Conservation (phyloP, 768 basidiomycete species). For the Leucosporidium creatinivorum region DNA sequence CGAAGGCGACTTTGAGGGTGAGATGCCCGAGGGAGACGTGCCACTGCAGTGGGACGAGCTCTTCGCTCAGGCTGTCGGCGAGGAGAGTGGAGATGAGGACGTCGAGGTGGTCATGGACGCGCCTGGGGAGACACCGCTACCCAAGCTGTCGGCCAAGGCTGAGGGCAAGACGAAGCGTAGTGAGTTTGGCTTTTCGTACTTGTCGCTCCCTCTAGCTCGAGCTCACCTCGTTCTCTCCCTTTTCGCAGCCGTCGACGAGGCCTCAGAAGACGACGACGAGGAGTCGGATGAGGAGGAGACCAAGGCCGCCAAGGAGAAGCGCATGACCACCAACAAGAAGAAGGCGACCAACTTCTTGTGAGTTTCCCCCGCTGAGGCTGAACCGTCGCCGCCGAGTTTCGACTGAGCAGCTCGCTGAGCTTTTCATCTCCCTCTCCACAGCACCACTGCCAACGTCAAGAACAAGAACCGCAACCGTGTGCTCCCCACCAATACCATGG, state of each 20-base stretch:
- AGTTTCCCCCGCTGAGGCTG: conserved; percentile 50
- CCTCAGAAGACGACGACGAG: conserved; percentile 43
- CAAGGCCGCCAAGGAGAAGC: conserved; percentile 52
- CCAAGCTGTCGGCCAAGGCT: conserved; percentile 13
- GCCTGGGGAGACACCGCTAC: not conserved
- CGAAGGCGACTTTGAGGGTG: conserved; percentile 40
- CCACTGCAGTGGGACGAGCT: conserved; percentile 75
- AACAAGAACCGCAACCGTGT: conserved; percentile 17
- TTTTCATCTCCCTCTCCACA: conserved; percentile 2
- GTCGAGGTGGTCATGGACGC: conserved; percentile 22
- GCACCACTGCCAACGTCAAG: conserved; percentile 34
- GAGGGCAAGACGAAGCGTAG: conserved; percentile 19
- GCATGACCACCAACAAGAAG: conserved; percentile 95
- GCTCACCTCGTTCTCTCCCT: not conserved
- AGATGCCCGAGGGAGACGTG: conserved; percentile 23
- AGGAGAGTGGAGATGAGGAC: conserved; percentile 34
- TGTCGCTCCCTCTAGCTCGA: not conserved
- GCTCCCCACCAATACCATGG: not conserved
- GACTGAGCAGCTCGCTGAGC: not conserved
- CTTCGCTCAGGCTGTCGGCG: conserved; percentile 49
- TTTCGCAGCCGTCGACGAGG: conserved; percentile 38
- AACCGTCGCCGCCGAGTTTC: conserved; percentile 41
- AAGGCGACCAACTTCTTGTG: conserved; percentile 68
- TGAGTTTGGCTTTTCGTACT: conserved; percentile 4
- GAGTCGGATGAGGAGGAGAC: conserved; percentile 40